Base-by-base conservation (phyloP, 2,329 filamentous ascomycete species). In the Ceratocystis lukuohia region DNA sequence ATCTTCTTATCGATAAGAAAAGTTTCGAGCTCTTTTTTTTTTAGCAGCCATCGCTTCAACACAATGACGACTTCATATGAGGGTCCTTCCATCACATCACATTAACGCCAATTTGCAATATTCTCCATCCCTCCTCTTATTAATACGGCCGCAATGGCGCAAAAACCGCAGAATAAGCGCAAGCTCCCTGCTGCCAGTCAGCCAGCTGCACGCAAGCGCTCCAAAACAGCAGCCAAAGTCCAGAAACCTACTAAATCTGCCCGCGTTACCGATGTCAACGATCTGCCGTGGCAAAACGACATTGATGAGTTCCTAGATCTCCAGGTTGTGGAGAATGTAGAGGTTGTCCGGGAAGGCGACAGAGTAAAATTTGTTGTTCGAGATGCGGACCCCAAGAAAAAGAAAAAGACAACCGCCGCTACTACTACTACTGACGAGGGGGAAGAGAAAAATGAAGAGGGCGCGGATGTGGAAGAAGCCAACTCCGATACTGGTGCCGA, bases 281-380 rank as follows among this genome's bases (percentile, higher is more conserved):
- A 80, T 1, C 75, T 87, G 56, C 74, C 76, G 73, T 87, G 84
- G 84, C 78, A 82, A 71, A 86, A 93, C 59, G 90, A 96, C 76
- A 89, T 89, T n/a, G 91, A 95, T 70, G 94, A 94, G 0, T 96
- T 99, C 74, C 95, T 87, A 71, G 91, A 89, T 0, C 77, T 99
- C 1, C 91, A 99, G 72, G 92, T 97, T 72, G 87, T 97, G 61
- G 89, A 96, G 17, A 91, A 89, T 64, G 89, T 99, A 1, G 89
- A 96, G 37, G 81, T 99, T n/a, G 79, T 96, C 53, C 84, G 82
- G 69, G 80, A 87, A 37, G 85, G 84, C 6, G 77, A 80, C 64
- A 80, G 77, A 5, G 75, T 87, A 33, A 78, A 82, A 71, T 87
- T 87, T 75, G 77, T 86, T 71, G 73, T 78, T 46, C 70, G 70